Conservation (phyloP, 2,329 filamentous ascomycete genomes). For the Phialocephala sp. region DNA sequence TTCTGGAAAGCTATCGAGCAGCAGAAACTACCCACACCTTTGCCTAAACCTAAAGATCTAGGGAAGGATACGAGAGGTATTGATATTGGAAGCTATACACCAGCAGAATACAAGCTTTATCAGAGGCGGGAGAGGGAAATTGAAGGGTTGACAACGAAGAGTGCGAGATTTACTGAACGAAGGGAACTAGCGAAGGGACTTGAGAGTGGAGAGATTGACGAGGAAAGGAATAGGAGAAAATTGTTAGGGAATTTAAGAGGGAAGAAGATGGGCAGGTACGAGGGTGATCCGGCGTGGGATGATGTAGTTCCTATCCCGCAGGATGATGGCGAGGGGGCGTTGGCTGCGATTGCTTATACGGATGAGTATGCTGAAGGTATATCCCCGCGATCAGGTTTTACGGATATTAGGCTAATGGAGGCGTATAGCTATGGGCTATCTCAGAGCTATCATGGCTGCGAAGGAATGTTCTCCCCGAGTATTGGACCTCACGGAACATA, state of each 20-base stretch:
- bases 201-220: constrained; percentile 30
- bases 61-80: constrained; percentile 36
- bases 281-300: constrained; percentile 75
- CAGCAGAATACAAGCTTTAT: constrained; percentile 34
- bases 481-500: constrained; percentile 81
- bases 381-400: neutral
- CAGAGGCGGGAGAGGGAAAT: constrained; percentile 31
- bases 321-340: constrained; percentile 80
- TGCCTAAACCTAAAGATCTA: constrained; percentile 34
- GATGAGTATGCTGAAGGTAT: constrained; percentile 83
- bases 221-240: constrained; percentile 39
- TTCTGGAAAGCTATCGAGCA: constrained; percentile 37
- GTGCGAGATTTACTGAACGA: constrained; percentile 30
- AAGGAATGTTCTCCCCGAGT: constrained; percentile 83
- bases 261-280: constrained; percentile 41
- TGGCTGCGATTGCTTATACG: constrained; percentile 92
- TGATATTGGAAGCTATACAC: constrained; percentile 34
- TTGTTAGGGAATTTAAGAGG: constrained; percentile 35
- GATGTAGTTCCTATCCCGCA: constrained; percentile 84
- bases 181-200: constrained; percentile 13
- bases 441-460: constrained; percentile 89
- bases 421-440: constrained; percentile 78
- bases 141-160: constrained; percentile 31
- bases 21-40: constrained; percentile 37
- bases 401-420: constrained; percentile 1